Percentiles rank a stretch among this genome's conserved stretches.
These are phyloP conservation scores for Aspergillus hortae DNA, from an alignment of 2,329 filamentous ascomycete species.

Conservation along the genomic window DNA sequence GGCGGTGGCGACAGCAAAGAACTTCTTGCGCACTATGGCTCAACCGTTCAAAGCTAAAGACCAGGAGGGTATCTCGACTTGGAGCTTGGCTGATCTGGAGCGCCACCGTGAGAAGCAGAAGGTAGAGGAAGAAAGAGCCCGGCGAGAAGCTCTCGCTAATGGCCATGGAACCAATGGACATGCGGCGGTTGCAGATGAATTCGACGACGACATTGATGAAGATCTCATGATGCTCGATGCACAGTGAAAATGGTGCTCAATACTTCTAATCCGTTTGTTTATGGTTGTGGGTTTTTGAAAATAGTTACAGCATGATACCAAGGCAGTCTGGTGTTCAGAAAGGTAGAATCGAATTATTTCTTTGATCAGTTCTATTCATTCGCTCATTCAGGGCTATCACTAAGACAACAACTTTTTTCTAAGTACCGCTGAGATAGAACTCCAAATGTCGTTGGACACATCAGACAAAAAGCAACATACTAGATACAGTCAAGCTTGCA, in stretches of 20 bases:
- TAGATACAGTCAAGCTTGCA: conserved; percentile 20
- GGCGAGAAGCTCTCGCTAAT: conserved; percentile 48
- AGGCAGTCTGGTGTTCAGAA: conserved; percentile 19
- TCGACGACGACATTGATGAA: conserved; percentile 42
- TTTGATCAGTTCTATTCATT: conserved; percentile 1
- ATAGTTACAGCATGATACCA: conserved; percentile 19
- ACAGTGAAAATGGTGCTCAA: conserved; percentile 18
- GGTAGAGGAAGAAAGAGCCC: conserved; percentile 64
- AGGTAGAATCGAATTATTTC: background rate
- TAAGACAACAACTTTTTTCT: conserved; percentile 32
- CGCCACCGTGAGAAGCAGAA: conserved; percentile 67
- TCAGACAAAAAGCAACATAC: conserved; percentile 24
- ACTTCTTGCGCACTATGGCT: conserved; percentile 86
- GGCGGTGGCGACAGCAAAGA: conserved; percentile 82
- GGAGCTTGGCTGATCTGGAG: conserved; percentile 76
- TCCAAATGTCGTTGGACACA: conserved; percentile 36
- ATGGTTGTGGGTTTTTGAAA: conserved; percentile 6
- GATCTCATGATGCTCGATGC: conserved; percentile 42
- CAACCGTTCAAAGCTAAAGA: conserved; percentile 79
- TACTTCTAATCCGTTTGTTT: conserved; percentile 5
- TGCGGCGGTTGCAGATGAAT: conserved; percentile 30
- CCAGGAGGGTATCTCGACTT: conserved; percentile 90
- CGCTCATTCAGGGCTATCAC: conserved; percentile 25
- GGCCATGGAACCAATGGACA: conserved; percentile 22
- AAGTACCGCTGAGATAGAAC: conserved; percentile 34